Percentiles rank a stretch among this genome's conserved stretches.
These are phyloP conservation scores for Delphinella strobiligena DNA, from an alignment of 2,329 filamentous ascomycete genomes.

Conservation along the genomic window DNA sequence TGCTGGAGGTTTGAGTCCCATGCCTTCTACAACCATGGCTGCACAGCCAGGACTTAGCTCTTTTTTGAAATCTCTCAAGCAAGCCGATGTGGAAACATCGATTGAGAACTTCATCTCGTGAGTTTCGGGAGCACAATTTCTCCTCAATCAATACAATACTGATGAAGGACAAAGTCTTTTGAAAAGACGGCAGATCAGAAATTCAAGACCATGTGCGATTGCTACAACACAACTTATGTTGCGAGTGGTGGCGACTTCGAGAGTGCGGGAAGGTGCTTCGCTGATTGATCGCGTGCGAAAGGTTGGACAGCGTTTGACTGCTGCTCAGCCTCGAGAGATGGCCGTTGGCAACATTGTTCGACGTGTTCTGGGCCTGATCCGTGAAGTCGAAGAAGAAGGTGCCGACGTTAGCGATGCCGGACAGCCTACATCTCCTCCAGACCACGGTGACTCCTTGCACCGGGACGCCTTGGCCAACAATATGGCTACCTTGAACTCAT, in stretches of 20 bases:
- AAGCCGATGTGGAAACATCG: constrained; percentile 63
- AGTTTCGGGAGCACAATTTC: constrained; percentile 21
- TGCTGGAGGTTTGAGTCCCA: too few species aligned
- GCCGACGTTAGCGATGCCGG: constrained; percentile 54
- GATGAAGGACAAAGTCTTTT: constrained; percentile 50
- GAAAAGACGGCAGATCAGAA: constrained; percentile 80
- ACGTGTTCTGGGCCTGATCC: constrained; percentile 77
- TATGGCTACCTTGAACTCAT: constrained; percentile 4
- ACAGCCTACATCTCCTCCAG: constrained; percentile 17
- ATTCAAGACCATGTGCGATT: constrained; percentile 77
- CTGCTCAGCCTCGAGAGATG: constrained; percentile 80
- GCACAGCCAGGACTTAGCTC: constrained; percentile 63
- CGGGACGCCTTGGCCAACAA: constrained; percentile 30
- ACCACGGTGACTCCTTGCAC: constrained; percentile 23
- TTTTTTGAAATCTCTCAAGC: constrained; percentile 69
- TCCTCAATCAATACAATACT: neutral
- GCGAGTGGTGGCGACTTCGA: constrained; percentile 71
- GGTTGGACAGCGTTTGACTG: constrained; percentile 64
- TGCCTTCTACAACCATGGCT: constrained; percentile 46
- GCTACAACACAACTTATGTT: constrained; percentile 83
- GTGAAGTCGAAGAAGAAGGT: constrained; percentile 79
- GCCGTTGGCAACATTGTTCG: constrained; percentile 91
- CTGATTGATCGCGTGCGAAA: constrained; percentile 70
- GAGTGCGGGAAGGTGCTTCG: constrained; percentile 63
- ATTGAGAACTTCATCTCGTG: constrained; percentile 78